These are phyloP conservation scores for Paraconiothyrium sp. DNA, from an alignment of 2,329 filamentous ascomycete species.

Conservation along the genomic window DNA sequence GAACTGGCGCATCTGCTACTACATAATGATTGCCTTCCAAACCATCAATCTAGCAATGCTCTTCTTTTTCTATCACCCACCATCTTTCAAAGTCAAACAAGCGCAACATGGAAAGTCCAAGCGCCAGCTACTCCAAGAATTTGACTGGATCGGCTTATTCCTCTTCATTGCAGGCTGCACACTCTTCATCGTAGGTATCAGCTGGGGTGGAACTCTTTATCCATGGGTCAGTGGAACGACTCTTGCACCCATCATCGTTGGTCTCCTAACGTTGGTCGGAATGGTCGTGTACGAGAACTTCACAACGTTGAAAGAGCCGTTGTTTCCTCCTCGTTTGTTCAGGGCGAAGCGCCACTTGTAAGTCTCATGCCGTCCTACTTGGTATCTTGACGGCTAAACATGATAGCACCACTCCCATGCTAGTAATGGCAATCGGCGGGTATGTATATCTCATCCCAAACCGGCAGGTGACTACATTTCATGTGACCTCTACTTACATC, in stretches of 20 bases:
- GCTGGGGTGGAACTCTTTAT: constrained; percentile 37
- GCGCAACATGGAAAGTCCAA: constrained; percentile 36
- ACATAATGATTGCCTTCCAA: constrained; percentile 47
- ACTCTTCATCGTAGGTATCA: constrained; percentile 42
- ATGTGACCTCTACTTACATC: no score
- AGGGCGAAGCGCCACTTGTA: constrained; percentile 36
- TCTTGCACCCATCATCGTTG: constrained; percentile 37
- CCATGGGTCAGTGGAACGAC: constrained; percentile 37
- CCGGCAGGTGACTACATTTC: no score
- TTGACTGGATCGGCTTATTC: constrained; percentile 41
- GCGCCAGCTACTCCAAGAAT: constrained; percentile 33
- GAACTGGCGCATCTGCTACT: constrained; percentile 43
- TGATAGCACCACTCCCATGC: constrained; percentile 34
- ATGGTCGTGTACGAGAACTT: constrained; percentile 39
- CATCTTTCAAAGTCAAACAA: constrained; percentile 49
- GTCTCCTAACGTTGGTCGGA: constrained; percentile 33
- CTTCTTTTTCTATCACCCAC: constrained; percentile 48
- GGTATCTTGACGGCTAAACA: not conserved
- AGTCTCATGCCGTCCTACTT: not conserved
- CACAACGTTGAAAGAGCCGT: constrained; percentile 32
- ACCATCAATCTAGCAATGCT: constrained; percentile 34
- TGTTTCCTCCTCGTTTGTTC: constrained; percentile 43
- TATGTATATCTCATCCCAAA: no score
- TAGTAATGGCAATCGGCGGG: constrained; percentile 42
- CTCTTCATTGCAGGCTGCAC: constrained; percentile 41